A percentile compares a stretch with the other conserved stretches of the same genome.
phyloP scores from a whole-genome alignment of 2,329 filamentous ascomycete genomes.

The Aspergillus proliferans region DNA sequence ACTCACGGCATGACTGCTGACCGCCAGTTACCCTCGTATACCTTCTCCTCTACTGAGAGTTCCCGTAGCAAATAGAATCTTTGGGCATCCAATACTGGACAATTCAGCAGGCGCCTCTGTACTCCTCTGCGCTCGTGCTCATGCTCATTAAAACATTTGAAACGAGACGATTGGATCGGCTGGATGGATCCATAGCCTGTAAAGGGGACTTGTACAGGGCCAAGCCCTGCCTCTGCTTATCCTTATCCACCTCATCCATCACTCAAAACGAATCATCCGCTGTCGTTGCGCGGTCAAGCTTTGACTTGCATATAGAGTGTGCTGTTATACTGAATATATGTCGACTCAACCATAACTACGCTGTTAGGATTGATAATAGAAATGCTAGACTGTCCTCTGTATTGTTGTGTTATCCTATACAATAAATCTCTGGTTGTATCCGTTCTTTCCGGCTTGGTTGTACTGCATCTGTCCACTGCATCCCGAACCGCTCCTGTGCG shows the following conservation, averaged over 20 bases:
- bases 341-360: too few relatives aligned
- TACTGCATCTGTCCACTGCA: background rate
- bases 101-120: background rate
- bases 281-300: too few relatives aligned
- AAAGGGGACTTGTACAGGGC: background rate
- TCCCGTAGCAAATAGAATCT: background rate
- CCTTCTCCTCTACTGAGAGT: too few relatives aligned
- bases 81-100: background rate
- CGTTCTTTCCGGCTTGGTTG: background rate
- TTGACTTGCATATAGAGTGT: too few relatives aligned
- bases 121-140: too few relatives aligned
- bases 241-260: too few relatives aligned
- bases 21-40: background rate
- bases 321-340: too few relatives aligned
- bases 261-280: too few relatives aligned
- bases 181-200: background rate
- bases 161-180: background rate
- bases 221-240: background rate
- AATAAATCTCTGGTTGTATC: background rate
- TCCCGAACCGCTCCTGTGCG: background rate
- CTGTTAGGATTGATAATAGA: too few relatives aligned
- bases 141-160: background rate
- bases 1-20: background rate
- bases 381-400: too few relatives aligned
- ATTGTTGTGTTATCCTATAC: too few relatives aligned